These are phyloP conservation scores for Periconia macrospinosa DNA, from an alignment of 2,329 filamentous ascomycete genomes.

Conservation along the genomic window DNA sequence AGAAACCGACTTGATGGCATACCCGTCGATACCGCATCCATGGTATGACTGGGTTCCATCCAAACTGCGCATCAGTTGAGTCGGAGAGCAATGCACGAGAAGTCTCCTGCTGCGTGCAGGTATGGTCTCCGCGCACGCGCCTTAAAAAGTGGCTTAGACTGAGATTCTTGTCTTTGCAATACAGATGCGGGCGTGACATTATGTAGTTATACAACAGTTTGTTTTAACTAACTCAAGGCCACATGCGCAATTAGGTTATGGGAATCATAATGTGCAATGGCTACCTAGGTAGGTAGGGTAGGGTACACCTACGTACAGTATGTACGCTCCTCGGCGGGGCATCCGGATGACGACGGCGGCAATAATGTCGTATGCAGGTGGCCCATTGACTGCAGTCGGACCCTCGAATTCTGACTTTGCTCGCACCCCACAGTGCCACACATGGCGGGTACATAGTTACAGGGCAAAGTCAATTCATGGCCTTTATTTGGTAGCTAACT, in stretches of 20 bases:
- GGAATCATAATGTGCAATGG: too few species aligned
- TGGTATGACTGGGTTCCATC: slow-evolving; percentile 17
- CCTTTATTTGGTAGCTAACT: too few species aligned
- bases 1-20: too few species aligned
- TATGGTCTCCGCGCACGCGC: slow-evolving; percentile 21
- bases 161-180: slow-evolving; percentile 38
- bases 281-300: too few species aligned
- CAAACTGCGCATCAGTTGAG: slow-evolving; percentile 10
- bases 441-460: too few species aligned
- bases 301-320: too few species aligned
- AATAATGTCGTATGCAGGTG: background rate
- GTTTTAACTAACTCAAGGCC: too few species aligned
- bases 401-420: too few species aligned
- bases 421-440: too few species aligned
- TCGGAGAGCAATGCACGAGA: slow-evolving; percentile 26
- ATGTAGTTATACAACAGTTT: background rate
- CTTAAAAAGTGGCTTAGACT: slow-evolving; percentile 38
- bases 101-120: slow-evolving; percentile 21
- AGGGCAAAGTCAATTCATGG: too few species aligned
- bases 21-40: slow-evolving; percentile 15
- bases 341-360: background rate
- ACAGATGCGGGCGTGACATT: slow-evolving; percentile 41
- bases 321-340: too few species aligned
- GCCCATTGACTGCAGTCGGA: background rate
- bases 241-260: too few species aligned